Percentiles rank a stretch among this genome's conserved stretches.
Evolutionary conservation across 2,329 filamentous ascomycete genomes (phyloP).

Genomic region (Trichoderma brevicompactum): DNA sequence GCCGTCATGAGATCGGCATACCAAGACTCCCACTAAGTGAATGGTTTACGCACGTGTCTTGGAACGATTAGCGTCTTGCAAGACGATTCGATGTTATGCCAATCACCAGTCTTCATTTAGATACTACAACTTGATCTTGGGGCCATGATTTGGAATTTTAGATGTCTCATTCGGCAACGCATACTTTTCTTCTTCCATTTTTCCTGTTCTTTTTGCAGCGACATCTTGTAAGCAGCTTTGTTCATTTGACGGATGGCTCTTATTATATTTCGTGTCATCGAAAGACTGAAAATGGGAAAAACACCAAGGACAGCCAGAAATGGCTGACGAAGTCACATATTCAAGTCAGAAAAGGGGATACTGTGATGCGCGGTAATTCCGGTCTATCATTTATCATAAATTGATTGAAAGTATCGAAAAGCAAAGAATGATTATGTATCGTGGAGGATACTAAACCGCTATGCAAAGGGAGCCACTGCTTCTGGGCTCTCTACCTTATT

Average conservation of each 20-base stretch:
- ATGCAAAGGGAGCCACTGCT: constrained; percentile 41
- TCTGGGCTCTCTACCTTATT: constrained; percentile 35
- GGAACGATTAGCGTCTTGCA: neutral
- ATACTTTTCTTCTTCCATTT: neutral
- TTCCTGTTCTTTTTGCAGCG: neutral
- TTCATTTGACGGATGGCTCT: neutral
- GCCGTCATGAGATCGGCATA: constrained; percentile 44
- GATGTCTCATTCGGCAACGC: neutral
- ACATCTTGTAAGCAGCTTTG: constrained; percentile 1
- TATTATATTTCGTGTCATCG: neutral
- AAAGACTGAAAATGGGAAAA: neutral
- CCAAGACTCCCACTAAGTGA: constrained; percentile 36
- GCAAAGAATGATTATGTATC: constrained; percentile 38
- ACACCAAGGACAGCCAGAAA: neutral
- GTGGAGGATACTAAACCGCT: constrained; percentile 49
- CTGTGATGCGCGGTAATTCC: neutral
- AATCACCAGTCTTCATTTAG: neutral
- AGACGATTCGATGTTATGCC: no score
- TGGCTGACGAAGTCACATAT: constrained; percentile 11
- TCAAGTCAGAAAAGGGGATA: constrained; percentile 23
- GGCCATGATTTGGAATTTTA: neutral
- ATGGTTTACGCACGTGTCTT: neutral
- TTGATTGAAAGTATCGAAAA: constrained; percentile 18
- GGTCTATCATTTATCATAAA: constrained; percentile 26
- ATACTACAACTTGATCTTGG: neutral